phyloP scores from a whole-genome alignment of 2,329 filamentous ascomycete genomes.

The Sclerotinia nivalis region DNA sequence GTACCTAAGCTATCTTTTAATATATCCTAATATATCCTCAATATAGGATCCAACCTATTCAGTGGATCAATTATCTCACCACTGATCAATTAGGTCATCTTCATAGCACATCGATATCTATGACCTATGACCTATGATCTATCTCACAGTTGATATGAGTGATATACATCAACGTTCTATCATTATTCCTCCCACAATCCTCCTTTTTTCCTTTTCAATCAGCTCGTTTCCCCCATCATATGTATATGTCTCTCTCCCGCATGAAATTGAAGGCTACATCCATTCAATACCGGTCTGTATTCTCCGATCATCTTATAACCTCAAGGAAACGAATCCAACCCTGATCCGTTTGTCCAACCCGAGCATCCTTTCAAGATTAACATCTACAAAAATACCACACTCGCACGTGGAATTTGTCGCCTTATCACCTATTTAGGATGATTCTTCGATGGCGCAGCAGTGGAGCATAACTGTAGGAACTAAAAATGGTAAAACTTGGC shows the following conservation, averaged over 20 bases:
- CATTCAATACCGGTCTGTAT: slow-evolving; percentile 21
- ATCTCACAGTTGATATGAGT: background rate
- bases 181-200: background rate
- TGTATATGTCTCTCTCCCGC: slow-evolving; percentile 7
- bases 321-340: slow-evolving; percentile 8
- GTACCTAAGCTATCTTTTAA: background rate
- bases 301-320: slow-evolving; percentile 1
- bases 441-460: slow-evolving; percentile 15
- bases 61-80: background rate
- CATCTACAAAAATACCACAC: background rate
- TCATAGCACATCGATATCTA: background rate
- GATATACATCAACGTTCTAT: background rate
- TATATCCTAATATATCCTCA: background rate
- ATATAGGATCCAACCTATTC: background rate
- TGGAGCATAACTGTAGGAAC: slow-evolving; percentile 1
- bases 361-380: slow-evolving; percentile 9
- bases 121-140: background rate
- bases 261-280: slow-evolving; percentile 11
- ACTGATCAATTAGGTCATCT: too few relatives aligned
- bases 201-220: background rate
- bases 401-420: slow-evolving; percentile 14
- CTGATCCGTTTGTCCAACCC: background rate
- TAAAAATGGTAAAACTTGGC: slow-evolving; percentile 8
- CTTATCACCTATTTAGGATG: background rate
- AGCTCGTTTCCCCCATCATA: background rate